These are phyloP conservation scores for Beauveria medogensis DNA, from an alignment of 2,329 filamentous ascomycete species.

Conservation along the genomic window DNA sequence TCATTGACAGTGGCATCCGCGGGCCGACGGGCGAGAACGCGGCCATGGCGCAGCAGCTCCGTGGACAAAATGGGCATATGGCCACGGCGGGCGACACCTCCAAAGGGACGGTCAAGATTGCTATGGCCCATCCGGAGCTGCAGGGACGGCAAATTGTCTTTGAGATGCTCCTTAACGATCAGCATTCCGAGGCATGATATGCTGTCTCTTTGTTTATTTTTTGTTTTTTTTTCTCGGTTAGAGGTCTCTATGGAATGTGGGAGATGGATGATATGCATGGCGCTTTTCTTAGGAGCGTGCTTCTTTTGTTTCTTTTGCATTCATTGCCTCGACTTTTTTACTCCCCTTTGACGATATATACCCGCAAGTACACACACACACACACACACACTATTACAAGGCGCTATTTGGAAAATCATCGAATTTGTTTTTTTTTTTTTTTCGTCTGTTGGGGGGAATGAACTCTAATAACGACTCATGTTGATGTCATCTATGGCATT, in stretches of 20 bases:
- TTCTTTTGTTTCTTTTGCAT: neutral
- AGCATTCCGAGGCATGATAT: slow-evolving; percentile 48
- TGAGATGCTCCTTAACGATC: slow-evolving; percentile 88
- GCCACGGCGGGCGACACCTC: slow-evolving; percentile 36
- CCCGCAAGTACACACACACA: neutral
- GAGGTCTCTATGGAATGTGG: neutral
- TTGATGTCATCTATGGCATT: neutral
- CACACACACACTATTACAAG: neutral
- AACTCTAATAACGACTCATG: neutral
- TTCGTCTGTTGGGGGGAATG: neutral
- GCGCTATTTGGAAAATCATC: neutral
- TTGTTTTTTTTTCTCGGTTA: neutral
- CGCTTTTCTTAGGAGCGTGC: neutral
- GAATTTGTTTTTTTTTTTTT: neutral
- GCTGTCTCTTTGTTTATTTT: neutral
- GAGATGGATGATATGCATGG: neutral
- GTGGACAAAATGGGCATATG: slow-evolving; percentile 27
- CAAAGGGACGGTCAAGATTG: slow-evolving; percentile 81
- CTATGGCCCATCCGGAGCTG: slow-evolving; percentile 87
- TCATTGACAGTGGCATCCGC: slow-evolving; percentile 75
- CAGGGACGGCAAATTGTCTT: slow-evolving; percentile 80
- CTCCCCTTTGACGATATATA: neutral
- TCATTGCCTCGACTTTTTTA: neutral
- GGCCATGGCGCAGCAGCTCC: slow-evolving; percentile 23
- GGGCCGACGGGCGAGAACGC: slow-evolving; percentile 48